Base-by-base conservation (phyloP, 2,329 filamentous ascomycete genomes). In the Ophiognomonia clavigignenti-juglandacearum region DNA sequence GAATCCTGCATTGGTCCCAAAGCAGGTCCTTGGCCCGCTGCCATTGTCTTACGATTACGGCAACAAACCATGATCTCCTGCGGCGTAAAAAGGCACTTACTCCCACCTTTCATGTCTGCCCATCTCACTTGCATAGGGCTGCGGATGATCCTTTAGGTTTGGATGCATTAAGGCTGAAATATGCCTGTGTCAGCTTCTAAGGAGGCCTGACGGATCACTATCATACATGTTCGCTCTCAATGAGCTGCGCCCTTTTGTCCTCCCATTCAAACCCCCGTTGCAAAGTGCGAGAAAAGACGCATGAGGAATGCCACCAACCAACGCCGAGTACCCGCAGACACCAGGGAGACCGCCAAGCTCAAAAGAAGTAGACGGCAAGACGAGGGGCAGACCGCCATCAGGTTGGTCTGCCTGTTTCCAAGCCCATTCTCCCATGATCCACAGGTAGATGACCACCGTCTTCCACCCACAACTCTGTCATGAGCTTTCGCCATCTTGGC, bases 401-500 rank as follows among this genome's bases (percentile, higher is more conserved):
- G n/a, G n/a, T n/a, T n/a, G n/a, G n/a, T n/a, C n/a, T n/a, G n/a
- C n/a, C n/a, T n/a, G n/a, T n/a, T n/a, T n/a, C 24, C 27, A 16
- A 29, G 24, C 19, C 38, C 26, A 7, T 18, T 34, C 34, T 26
- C 16, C 23, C 16, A n/a, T n/a, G n/a, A n/a, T n/a, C n/a, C n/a
- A n/a, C n/a, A n/a, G n/a, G n/a, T n/a, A n/a, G n/a, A n/a, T n/a
- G n/a, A n/a, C 29, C 24, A 20, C 38, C 27, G 36, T 42, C 41
- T 39, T 51, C 34, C 31, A 31, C 18, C 41, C 29, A 38, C 24
- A 39, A 23, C 20, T 36, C 27, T 19, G 16, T 50, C 38, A n/a
- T 40, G 20, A 47, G 29, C 20, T 50, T 29, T 4, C 16, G 18
- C 26, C 27, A 35, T 37, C 19, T 18, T 23, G 20, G 36, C 39